Evolutionary conservation across 169 alveolate genomes (phyloP).

Genomic region (Blepharisma undulans): DNA sequence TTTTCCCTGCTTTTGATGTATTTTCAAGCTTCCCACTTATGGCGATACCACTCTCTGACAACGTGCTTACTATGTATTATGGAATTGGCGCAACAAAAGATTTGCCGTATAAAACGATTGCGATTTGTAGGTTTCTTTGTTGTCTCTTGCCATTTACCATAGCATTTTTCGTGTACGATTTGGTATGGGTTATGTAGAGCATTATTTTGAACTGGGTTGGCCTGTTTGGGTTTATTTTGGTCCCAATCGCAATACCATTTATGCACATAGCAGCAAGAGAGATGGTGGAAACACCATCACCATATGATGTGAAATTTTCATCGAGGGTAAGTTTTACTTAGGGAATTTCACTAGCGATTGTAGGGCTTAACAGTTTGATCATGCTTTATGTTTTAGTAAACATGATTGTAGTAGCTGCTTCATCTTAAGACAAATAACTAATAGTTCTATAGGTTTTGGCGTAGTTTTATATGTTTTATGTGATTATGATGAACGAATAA

Average conservation of each 20-base stretch:
- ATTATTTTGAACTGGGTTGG: neutral
- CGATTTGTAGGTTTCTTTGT: neutral
- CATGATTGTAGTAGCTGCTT: neutral
- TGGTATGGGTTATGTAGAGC: neutral
- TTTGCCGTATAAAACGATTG: neutral
- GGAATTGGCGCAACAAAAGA: neutral
- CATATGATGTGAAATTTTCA: constrained; percentile 5
- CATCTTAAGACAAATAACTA: neutral
- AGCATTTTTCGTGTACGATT: neutral
- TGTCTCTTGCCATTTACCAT: neutral
- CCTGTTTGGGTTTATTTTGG: neutral
- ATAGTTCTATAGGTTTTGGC: neutral
- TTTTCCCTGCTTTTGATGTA: constrained; percentile 27
- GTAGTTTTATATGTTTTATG: too few relatives aligned
- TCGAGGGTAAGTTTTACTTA: neutral
- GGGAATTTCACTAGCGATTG: neutral
- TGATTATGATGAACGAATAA: too few relatives aligned
- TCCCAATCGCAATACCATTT: neutral
- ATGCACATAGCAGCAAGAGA: neutral
- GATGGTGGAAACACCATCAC: neutral
- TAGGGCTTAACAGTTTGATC: neutral
- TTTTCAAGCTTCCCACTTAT: constrained; percentile 7
- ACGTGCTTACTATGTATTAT: neutral
- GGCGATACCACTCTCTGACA: neutral
- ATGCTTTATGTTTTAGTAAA: neutral